Conservation (phyloP, 2,329 filamentous ascomycete species). For the Cercospora zeina region DNA sequence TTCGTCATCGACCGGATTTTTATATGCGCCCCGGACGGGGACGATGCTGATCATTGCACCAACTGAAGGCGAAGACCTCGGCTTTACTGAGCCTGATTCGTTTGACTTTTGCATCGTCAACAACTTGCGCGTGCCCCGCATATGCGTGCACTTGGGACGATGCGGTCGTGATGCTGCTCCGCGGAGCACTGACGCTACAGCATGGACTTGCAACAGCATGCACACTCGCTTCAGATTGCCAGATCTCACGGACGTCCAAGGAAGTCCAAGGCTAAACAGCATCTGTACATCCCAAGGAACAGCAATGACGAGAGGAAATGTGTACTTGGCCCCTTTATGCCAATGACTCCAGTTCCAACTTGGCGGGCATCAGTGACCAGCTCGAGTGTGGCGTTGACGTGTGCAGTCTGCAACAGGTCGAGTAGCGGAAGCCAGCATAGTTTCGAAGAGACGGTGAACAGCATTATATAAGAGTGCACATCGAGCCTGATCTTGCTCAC, state of each 20-base stretch:
- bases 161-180: not conserved
- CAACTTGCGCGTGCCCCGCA: not conserved
- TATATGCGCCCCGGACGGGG: not conserved
- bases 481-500: not conserved
- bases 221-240: not conserved
- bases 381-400: not conserved
- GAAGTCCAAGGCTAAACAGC: not conserved
- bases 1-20: not conserved
- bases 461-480: not conserved
- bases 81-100: not conserved
- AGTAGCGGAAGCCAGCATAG: not conserved
- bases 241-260: not conserved
- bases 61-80: not conserved
- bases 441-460: not conserved
- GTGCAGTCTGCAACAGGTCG: not conserved
- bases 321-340: not conserved
- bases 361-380: slow-evolving; percentile 1
- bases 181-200: not conserved
- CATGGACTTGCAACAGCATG: not conserved
- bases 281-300: not conserved
- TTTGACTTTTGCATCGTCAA: not conserved
- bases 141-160: not conserved
- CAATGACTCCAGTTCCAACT: not conserved
- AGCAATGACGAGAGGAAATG: not conserved
- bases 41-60: not conserved